Conservation (phyloP, 352 stramenopile genomes). For the Globisporangium middletonii region DNA sequence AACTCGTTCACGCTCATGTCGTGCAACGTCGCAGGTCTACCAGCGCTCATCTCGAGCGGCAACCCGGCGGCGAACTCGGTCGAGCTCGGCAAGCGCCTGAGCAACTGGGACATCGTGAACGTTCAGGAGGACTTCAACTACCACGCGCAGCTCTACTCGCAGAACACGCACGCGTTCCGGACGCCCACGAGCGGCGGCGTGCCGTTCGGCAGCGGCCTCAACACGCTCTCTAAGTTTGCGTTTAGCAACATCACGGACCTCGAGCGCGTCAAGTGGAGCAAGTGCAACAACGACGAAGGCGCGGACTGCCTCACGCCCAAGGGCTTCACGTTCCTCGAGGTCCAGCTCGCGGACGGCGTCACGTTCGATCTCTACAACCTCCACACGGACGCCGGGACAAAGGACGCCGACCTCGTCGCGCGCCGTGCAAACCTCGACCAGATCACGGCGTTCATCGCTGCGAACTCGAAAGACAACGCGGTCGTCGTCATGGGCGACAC, state of each 20-base stretch:
- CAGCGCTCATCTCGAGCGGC: conserved; percentile 39
- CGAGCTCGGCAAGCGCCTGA: conserved; percentile 40
- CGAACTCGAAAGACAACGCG: conserved; percentile 37
- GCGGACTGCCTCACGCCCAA: conserved; percentile 53
- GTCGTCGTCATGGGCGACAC: conserved; percentile 52
- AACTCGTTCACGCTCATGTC: conserved; percentile 37
- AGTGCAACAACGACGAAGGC: conserved; percentile 38
- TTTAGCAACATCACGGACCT: conserved; percentile 32
- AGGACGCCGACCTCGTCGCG: conserved; percentile 23
- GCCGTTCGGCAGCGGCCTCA: conserved; percentile 36
- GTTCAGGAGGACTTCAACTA: conserved; percentile 43
- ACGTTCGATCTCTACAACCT: conserved; percentile 47
- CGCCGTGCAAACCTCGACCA: conserved; percentile 37
- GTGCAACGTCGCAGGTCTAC: conserved; percentile 40
- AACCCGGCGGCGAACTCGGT: conserved; percentile 33
- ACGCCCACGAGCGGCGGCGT: conserved; percentile 43
- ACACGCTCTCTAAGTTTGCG: conserved; percentile 34
- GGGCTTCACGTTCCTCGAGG: conserved; percentile 37
- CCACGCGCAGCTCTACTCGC: conserved; percentile 32
- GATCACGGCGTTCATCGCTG: conserved; percentile 32
- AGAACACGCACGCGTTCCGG: conserved; percentile 32
- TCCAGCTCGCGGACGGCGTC: conserved; percentile 37
- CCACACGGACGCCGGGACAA: conserved; percentile 33
- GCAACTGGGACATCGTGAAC: conserved; percentile 26
- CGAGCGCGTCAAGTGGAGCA: conserved; percentile 36